phyloP scores from a whole-genome alignment of 352 stramenopile species.

The Pythium pyrilobum region DNA sequence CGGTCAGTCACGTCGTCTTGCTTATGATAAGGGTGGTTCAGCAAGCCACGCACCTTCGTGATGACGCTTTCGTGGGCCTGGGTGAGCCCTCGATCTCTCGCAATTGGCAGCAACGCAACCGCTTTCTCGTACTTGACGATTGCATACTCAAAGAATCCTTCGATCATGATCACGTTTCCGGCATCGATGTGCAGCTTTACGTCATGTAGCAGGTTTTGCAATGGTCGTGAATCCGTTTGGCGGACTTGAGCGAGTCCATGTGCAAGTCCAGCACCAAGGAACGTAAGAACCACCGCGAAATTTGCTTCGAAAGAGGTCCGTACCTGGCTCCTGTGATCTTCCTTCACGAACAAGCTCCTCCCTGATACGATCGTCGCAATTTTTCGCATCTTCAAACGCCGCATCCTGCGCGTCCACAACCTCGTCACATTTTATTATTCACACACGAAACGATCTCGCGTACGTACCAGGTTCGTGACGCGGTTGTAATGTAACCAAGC shows the following conservation, averaged over 20 bases:
- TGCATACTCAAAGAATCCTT: conserved; percentile 64
- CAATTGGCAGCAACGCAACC: neutral
- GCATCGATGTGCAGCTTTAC: conserved; percentile 40
- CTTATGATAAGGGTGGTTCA: neutral
- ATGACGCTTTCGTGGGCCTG: neutral
- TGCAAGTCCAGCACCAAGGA: too few species aligned
- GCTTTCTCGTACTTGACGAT: conserved; percentile 39
- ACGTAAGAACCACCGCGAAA: too few species aligned
- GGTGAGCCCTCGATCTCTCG: neutral
- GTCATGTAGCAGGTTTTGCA: conserved; percentile 20
- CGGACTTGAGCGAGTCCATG: neutral
- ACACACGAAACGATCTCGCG: too few species aligned
- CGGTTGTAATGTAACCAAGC: conserved; percentile 70
- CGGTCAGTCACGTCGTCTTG: too few species aligned
- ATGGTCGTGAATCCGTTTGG: neutral
- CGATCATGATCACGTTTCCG: conserved; percentile 52
- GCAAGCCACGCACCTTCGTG: neutral
- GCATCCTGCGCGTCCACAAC: conserved; percentile 2
- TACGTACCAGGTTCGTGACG: conserved; percentile 35
- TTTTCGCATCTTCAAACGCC: conserved; percentile 14
- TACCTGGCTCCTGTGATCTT: neutral
- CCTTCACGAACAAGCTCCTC: neutral
- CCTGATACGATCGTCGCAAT: conserved; percentile 17
- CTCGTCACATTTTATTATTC: neutral
- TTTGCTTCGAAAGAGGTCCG: too few species aligned